Conservation (phyloP, 1,284 basidiomycete species). For the Fomitopsis betulina region DNA sequence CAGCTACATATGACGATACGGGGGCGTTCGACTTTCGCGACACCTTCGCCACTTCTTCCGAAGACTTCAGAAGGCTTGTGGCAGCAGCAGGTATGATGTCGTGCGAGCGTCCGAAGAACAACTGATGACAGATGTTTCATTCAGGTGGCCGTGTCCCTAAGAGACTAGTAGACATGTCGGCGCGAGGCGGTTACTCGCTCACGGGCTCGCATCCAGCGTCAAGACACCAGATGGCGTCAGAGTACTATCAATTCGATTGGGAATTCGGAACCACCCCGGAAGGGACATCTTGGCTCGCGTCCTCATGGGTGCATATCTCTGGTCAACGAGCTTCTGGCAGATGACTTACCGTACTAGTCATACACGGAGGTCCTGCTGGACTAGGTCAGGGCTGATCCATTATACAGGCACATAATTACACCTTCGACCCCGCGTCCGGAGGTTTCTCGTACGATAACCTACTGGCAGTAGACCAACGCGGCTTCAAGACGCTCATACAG, state of each 20-base stretch:
- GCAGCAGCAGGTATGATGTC: slow-evolving; percentile 35
- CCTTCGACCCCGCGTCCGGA: slow-evolving; percentile 45
- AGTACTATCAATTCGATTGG: slow-evolving; percentile 53
- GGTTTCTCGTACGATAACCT: slow-evolving; percentile 55
- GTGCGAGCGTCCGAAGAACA: too few species aligned
- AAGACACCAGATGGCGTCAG: slow-evolving; percentile 41
- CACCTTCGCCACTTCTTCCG: slow-evolving; percentile 34
- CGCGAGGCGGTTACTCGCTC: slow-evolving; percentile 44
- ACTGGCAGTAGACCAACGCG: slow-evolving; percentile 56
- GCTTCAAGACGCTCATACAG: slow-evolving; percentile 53
- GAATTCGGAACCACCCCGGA: slow-evolving; percentile 51
- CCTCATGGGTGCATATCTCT: slow-evolving; percentile 41
- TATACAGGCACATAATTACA: slow-evolving; percentile 55
- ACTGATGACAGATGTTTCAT: background rate
- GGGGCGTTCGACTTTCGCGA: slow-evolving; percentile 44
- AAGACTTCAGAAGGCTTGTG: slow-evolving; percentile 37
- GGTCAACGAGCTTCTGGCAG: slow-evolving; percentile 12
- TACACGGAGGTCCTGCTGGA: slow-evolving; percentile 2
- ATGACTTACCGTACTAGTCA: slow-evolving; percentile 7
- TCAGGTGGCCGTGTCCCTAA: slow-evolving; percentile 38
- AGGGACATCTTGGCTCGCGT: slow-evolving; percentile 51
- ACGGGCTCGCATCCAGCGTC: slow-evolving; percentile 39
- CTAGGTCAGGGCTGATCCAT: background rate
- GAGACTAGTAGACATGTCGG: slow-evolving; percentile 43
- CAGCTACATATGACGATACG: slow-evolving; percentile 48